Evolutionary conservation across 495 filamentous ascomycete species (phyloP), one percentile per base, ranked within the genome.

Genomic region (Podospora australis): DNA sequence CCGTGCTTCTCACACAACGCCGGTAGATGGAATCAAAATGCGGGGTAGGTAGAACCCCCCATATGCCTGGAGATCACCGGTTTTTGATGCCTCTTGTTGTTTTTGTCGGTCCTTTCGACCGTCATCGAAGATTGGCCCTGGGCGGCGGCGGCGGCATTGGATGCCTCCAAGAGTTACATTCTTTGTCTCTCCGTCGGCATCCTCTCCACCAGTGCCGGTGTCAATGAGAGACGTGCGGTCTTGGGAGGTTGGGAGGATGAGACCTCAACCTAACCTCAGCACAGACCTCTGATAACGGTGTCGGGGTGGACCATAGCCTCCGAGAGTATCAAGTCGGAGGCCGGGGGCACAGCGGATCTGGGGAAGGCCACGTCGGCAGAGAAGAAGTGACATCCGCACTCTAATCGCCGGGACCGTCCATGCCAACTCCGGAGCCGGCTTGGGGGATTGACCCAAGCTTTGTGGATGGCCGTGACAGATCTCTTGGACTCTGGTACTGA

Each of bases 11-110:
- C 5, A 32, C n/a, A 43, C n/a, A 23, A n/a, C 30, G 47, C 26
- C 48, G 44, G 30, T 21, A 55, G 44, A 39, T 47, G 46, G 14
- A 34, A 24, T 22, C 43, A 43, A 35, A 50, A 44, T 55, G 53
- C 48, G 44, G 53, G 42, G 52, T 48, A 54, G 26, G 25, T 19
- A 21, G 13, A 24, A 16, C 13, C 22, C n/a, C n/a, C n/a, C n/a
- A n/a, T n/a, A 42, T 28, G 23, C 6, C n/a, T 21, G 23, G n/a
- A 23, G 40, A 43, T 36, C 32, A 36, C 32, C 14, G 32, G 32
- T 36, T 36, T 17, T 3, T 39, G 13, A 14, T 39, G 10, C 21
- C 13, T 24, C 14, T 7, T 11, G 4, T 17, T 24, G 28, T 11
- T 34, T 22, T 20, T 32, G 39, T 52, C 21, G 34, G 44, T 38